Evolutionary conservation across 2,329 filamentous ascomycete species (phyloP).

Genomic region (Passalora sequoiae): DNA sequence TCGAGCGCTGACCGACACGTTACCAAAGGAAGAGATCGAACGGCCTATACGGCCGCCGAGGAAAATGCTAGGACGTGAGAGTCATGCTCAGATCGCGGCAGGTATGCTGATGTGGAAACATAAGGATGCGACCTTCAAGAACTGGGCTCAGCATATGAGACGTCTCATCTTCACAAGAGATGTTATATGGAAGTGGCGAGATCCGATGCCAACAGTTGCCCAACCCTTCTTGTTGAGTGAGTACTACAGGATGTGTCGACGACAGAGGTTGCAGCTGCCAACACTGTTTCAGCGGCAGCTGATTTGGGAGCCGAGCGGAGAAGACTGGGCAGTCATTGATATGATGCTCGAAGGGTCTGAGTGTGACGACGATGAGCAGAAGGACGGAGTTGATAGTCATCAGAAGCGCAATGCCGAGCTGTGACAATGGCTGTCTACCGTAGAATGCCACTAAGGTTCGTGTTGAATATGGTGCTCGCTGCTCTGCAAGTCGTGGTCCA

Average conservation of each 20-base stretch:
- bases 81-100: slow-evolving; percentile 14
- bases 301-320: slow-evolving; percentile 13
- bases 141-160: slow-evolving; percentile 28
- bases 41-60: slow-evolving; percentile 16
- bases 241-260: slow-evolving; percentile 23
- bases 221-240: slow-evolving; percentile 31
- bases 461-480: too few relatives aligned
- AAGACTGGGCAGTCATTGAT: slow-evolving; percentile 8
- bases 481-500: too few relatives aligned
- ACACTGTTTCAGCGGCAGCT: slow-evolving; percentile 15
- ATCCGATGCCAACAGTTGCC: slow-evolving; percentile 26
- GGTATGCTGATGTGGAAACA: slow-evolving; percentile 30
- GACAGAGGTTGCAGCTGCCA: slow-evolving; percentile 11
- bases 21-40: slow-evolving; percentile 16
- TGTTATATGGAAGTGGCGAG: slow-evolving; percentile 27
- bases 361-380: slow-evolving; percentile 4
- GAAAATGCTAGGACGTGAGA: slow-evolving; percentile 8
- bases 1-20: slow-evolving; percentile 12
- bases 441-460: too few relatives aligned
- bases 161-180: slow-evolving; percentile 29
- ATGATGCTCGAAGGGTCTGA: slow-evolving; percentile 4
- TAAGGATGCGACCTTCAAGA: slow-evolving; percentile 13
- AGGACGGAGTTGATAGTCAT: slow-evolving; percentile 1
- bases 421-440: too few relatives aligned
- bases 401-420: too few relatives aligned